Conservation (phyloP, 768 basidiomycete species). For the Podaxis mareebaensis region DNA sequence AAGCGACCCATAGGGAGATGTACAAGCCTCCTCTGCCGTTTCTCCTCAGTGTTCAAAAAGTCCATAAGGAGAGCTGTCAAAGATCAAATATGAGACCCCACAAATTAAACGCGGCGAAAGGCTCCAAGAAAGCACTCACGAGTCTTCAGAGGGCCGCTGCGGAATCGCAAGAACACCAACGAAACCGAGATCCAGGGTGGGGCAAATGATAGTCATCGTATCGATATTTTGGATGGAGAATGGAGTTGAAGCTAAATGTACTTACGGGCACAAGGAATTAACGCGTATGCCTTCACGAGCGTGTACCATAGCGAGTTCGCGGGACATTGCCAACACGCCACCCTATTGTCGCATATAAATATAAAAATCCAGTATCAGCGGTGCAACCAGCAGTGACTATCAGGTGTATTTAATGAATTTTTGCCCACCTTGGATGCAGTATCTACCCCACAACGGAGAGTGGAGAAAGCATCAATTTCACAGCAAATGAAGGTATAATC, state of each 20-base stretch:
- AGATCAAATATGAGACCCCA: conserved; percentile 11
- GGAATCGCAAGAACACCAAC: conserved; percentile 14
- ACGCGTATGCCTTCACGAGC: conserved; percentile 95
- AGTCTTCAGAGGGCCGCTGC: conserved; percentile 91
- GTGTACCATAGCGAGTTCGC: conserved; percentile 97
- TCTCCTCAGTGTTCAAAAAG: conserved; percentile 95
- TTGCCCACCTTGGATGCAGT: conserved; percentile 84
- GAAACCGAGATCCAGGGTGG: conserved; percentile 12
- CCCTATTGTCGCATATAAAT: conserved; percentile 49
- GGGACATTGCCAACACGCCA: conserved; percentile 97
- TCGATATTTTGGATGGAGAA: background rate
- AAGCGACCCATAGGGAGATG: conserved; percentile 97
- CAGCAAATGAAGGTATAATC: background rate
- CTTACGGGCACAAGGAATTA: conserved; percentile 95
- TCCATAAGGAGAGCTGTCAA: conserved; percentile 90
- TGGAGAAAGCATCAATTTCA: conserved; percentile 17
- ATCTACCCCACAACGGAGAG: conserved; percentile 46
- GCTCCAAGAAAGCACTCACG: conserved; percentile 49
- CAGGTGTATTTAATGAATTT: background rate
- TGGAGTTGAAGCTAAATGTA: conserved; percentile 19
- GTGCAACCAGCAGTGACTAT: background rate
- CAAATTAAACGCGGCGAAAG: conserved; percentile 1
- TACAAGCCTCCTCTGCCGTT: conserved; percentile 85
- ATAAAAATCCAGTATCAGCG: conserved; percentile 2
- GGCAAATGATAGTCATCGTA: background rate